Evolutionary conservation across 2,329 filamentous ascomycete species (phyloP).

Genomic region (Diaporthe destruens): DNA sequence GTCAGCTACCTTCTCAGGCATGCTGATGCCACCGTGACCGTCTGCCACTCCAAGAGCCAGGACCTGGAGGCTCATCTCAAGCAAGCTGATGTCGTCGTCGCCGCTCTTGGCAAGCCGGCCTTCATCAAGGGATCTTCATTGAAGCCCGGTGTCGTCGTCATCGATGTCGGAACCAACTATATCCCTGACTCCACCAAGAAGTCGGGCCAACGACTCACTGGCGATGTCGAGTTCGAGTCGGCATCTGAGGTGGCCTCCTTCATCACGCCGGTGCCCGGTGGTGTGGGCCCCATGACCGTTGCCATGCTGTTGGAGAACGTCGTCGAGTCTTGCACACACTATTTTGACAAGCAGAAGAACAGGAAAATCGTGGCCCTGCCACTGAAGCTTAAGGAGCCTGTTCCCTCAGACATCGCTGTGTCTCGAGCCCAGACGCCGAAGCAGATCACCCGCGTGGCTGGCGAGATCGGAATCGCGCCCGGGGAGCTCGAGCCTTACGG

Average conservation of each 20-base stretch:
- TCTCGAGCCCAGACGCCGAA: slow-evolving; percentile 93
- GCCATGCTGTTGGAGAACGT: slow-evolving; percentile 98
- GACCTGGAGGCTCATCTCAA: slow-evolving; percentile 81
- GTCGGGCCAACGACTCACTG: slow-evolving; percentile 90
- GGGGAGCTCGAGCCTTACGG: slow-evolving; percentile 96
- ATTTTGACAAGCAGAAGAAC: slow-evolving; percentile 85
- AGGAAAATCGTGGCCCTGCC: slow-evolving; percentile 86
- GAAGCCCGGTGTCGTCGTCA: slow-evolving; percentile 94
- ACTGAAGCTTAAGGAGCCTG: slow-evolving; percentile 80
- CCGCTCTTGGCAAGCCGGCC: slow-evolving; percentile 87
- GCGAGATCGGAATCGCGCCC: slow-evolving; percentile 88
- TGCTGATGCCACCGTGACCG: slow-evolving; percentile 94
- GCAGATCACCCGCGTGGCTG: slow-evolving; percentile 84
- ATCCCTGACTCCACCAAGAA: slow-evolving; percentile 90
- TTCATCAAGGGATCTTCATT: slow-evolving; percentile 97
- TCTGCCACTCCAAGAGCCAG: slow-evolving; percentile 91
- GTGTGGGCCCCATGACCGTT: slow-evolving; percentile 98
- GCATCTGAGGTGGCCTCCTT: slow-evolving; percentile 88
- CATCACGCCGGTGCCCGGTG: slow-evolving; percentile 96
- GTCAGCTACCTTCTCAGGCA: slow-evolving; percentile 96
- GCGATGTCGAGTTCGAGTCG: slow-evolving; percentile 92
- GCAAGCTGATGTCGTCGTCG: slow-evolving; percentile 88
- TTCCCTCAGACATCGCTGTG: slow-evolving; percentile 96
- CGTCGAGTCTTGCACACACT: slow-evolving; percentile 83
- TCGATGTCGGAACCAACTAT: slow-evolving; percentile 98